These are phyloP conservation scores for Backusella psychrophila DNA, from an alignment of 192 early-diverging fungal species.

Conservation along the genomic window DNA sequence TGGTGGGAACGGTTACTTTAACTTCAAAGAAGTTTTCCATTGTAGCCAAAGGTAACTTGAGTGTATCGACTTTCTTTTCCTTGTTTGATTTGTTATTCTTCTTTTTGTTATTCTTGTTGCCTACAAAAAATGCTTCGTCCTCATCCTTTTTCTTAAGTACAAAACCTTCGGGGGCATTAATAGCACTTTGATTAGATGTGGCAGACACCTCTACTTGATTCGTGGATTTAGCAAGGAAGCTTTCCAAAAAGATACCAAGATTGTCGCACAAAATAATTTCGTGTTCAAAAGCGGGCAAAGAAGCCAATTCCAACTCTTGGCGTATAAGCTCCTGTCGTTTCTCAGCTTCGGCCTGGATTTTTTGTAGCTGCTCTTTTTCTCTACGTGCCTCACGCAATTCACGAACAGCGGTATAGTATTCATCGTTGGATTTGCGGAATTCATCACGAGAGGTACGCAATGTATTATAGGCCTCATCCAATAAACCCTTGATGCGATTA, in stretches of 20 bases:
- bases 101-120: constrained; percentile 58
- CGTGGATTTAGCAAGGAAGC: constrained; percentile 35
- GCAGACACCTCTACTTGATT: constrained; percentile 38
- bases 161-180: constrained; percentile 71
- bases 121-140: constrained; percentile 80
- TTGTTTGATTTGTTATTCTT: constrained; percentile 50
- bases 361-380: constrained; percentile 64
- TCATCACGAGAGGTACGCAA: constrained; percentile 66
- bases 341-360: constrained; percentile 64
- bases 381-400: constrained; percentile 61
- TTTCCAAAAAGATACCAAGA: constrained; percentile 72
- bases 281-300: constrained; percentile 79
- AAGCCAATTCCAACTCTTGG: constrained; percentile 81
- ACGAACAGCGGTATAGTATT: constrained; percentile 69
- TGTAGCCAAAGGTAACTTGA: constrained; percentile 74
- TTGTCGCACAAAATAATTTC: constrained; percentile 85
- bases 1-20: constrained; percentile 78
- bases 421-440: constrained; percentile 69
- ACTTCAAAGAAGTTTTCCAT: constrained; percentile 77
- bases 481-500: constrained; percentile 61
- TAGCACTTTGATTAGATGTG: not conserved
- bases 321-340: constrained; percentile 66
- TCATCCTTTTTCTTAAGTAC: constrained; percentile 75
- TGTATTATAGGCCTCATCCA: constrained; percentile 68
- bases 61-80: constrained; percentile 38